phyloP scores from a whole-genome alignment of 495 filamentous ascomycete species.

The Tuber aestivum region DNA sequence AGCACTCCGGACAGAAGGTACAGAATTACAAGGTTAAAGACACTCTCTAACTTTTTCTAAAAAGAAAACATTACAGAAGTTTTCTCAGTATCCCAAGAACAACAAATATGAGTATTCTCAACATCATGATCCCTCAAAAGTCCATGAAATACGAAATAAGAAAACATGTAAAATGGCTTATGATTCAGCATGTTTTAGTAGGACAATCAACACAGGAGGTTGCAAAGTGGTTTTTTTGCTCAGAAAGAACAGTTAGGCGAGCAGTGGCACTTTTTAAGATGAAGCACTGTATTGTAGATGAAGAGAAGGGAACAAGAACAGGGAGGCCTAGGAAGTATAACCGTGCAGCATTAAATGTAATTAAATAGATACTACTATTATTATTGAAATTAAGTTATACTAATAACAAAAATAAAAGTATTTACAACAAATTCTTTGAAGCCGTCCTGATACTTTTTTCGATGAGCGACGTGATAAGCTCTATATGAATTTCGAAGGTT shows the following conservation, averaged over 20 bases:
- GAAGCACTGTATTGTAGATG: background rate
- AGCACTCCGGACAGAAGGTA: no score
- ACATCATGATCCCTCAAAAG: background rate
- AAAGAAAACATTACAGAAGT: background rate
- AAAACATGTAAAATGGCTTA: background rate
- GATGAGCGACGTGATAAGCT: background rate
- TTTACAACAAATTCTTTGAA: background rate
- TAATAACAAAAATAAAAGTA: background rate
- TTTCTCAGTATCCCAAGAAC: background rate
- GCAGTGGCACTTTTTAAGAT: background rate
- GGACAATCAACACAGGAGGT: background rate
- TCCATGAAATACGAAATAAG: background rate
- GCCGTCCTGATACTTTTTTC: background rate
- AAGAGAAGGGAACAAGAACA: background rate
- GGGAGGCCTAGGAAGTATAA: background rate
- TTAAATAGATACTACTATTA: background rate
- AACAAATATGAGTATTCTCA: no score
- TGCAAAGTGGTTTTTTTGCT: background rate
- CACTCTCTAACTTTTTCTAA: background rate
- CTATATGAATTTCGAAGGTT: background rate
- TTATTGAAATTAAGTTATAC: background rate
- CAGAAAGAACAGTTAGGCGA: background rate
- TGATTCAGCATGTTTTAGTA: background rate
- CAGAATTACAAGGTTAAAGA: background rate
- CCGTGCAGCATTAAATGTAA: background rate